Percentiles rank a stretch among this genome's conserved stretches.
phyloP scores from a whole-genome alignment of 2,329 filamentous ascomycete genomes.

The Colletotrichum shisoi region DNA sequence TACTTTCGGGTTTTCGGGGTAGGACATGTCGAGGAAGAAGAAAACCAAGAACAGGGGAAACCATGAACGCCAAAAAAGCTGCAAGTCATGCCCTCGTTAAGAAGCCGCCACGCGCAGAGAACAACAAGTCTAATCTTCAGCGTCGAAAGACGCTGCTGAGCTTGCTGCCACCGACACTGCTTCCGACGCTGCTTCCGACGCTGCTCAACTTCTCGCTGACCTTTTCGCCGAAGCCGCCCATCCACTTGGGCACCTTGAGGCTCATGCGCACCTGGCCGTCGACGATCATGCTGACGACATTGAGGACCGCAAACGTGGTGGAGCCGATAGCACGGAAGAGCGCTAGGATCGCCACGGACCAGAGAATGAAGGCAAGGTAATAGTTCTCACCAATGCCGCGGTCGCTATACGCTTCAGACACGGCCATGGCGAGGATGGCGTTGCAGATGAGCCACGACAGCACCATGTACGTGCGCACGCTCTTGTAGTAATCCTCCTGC shows the following conservation, averaged over 20 bases:
- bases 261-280: conserved; percentile 78
- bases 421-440: conserved; percentile 89
- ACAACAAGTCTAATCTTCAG: neutral
- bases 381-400: conserved; percentile 79
- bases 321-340: conserved; percentile 87
- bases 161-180: conserved; percentile 38
- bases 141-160: conserved; percentile 32
- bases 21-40: neutral
- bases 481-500: conserved; percentile 98
- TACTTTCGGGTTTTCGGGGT: neutral
- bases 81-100: conserved; percentile 14
- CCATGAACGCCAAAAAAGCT: conserved; percentile 33
- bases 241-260: conserved; percentile 63
- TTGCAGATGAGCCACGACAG: conserved; percentile 93
- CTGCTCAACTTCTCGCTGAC: conserved; percentile 60
- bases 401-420: conserved; percentile 82
- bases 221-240: conserved; percentile 56
- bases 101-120: neutral
- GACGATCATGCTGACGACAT: conserved; percentile 81
- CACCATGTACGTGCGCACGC: conserved; percentile 97
- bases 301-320: conserved; percentile 82
- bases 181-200: conserved; percentile 55
- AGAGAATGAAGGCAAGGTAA: conserved; percentile 92
- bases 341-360: conserved; percentile 85
- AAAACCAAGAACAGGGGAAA: neutral